phyloP scores from a whole-genome alignment of 192 early-diverging fungal species.

The Mortierella antarctica region DNA sequence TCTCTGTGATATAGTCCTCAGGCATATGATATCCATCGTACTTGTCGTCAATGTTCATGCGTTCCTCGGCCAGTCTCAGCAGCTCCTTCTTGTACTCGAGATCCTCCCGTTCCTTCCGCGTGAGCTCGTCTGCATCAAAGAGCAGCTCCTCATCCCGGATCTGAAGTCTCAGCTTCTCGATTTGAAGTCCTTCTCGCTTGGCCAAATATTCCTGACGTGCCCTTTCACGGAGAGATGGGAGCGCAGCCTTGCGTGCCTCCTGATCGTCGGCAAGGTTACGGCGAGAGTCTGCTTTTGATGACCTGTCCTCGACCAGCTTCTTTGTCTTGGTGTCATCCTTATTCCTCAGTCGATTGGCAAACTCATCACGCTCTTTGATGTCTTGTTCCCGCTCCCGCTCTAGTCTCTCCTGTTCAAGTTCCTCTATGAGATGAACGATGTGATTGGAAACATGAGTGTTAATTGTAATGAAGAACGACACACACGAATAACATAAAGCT shows the following conservation, averaged over 20 bases:
- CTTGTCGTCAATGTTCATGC: conserved; percentile 80
- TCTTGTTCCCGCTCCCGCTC: conserved; percentile 73
- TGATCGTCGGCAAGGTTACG: conserved; percentile 87
- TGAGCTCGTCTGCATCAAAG: conserved; percentile 79
- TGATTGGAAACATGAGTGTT: background rate
- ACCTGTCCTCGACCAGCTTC: conserved; percentile 80
- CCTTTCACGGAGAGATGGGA: conserved; percentile 84
- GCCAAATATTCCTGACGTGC: conserved; percentile 93
- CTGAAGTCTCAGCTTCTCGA: conserved; percentile 80
- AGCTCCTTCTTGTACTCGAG: conserved; percentile 88
- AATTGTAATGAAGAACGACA: background rate
- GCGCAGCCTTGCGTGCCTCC: conserved; percentile 71
- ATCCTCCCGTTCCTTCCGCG: conserved; percentile 79
- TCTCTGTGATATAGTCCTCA: conserved; percentile 97
- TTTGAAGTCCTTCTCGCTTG: conserved; percentile 84
- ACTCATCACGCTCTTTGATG: conserved; percentile 90
- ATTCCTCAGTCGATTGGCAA: conserved; percentile 82
- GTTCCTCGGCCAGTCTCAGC: conserved; percentile 85
- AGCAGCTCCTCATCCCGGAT: conserved; percentile 90
- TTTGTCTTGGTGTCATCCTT: conserved; percentile 86
- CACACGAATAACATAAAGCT: background rate
- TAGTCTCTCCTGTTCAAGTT: conserved; percentile 61
- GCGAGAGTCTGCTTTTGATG: conserved; percentile 71
- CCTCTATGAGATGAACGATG: conserved; percentile 27
- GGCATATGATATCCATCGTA: conserved; percentile 89